phyloP scores from a whole-genome alignment of 805 yeast species.

The Blastobotrys terrestris region DNA sequence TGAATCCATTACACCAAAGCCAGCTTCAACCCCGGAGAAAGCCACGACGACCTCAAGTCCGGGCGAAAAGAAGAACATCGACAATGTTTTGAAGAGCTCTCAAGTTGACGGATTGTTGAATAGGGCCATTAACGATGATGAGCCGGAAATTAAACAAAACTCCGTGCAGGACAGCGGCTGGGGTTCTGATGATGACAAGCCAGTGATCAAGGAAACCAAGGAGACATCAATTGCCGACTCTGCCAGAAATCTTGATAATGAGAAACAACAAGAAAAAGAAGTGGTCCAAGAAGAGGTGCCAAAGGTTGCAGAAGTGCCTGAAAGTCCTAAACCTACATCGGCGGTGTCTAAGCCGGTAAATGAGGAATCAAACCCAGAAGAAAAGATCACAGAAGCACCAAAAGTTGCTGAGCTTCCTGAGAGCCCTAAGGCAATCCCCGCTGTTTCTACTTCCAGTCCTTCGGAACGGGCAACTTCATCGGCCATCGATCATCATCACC shows the following conservation, averaged over 20 bases:
- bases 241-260: slow-evolving; percentile 9
- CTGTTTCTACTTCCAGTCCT: background rate
- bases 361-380: background rate
- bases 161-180: slow-evolving; percentile 2
- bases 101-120: slow-evolving; percentile 4
- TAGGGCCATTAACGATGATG: slow-evolving; percentile 10
- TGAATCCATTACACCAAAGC: background rate
- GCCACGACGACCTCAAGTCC: slow-evolving; percentile 1
- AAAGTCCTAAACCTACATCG: background rate
- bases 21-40: slow-evolving; percentile 7
- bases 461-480: background rate
- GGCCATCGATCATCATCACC: background rate
- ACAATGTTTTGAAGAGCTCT: slow-evolving; percentile 10
- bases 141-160: slow-evolving; percentile 7
- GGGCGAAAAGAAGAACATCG: slow-evolving; percentile 2
- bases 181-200: slow-evolving; percentile 8
- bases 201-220: background rate
- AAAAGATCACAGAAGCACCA: background rate
- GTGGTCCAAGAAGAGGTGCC: background rate
- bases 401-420: background rate
- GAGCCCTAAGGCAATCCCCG: slow-evolving; percentile 3
- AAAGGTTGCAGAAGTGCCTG: background rate
- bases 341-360: background rate
- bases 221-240: slow-evolving; percentile 7
- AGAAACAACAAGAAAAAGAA: background rate